Conservation (phyloP, 345 rosid genomes). For the Eucalyptus grandis region DNA sequence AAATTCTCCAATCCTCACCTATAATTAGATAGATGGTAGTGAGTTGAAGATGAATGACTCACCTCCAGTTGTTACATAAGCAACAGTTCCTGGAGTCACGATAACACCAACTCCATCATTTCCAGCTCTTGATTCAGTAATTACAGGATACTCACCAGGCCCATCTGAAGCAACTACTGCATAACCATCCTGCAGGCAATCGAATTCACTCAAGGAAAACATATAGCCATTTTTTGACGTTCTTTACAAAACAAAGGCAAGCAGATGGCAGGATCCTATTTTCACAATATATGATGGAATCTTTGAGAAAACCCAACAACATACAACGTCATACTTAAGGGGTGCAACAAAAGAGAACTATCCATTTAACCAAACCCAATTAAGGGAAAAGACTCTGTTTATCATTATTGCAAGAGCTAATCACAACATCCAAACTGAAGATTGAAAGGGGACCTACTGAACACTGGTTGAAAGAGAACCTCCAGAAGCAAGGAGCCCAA, state of each 20-base stretch:
- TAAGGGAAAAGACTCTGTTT: background rate
- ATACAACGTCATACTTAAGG: background rate
- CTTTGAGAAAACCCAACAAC: background rate
- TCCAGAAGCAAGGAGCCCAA: background rate
- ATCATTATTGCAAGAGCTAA: background rate
- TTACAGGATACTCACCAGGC: constrained; percentile 80
- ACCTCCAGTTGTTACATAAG: constrained; percentile 99
- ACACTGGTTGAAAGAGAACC: background rate
- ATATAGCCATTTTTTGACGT: background rate
- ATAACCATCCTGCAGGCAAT: constrained; percentile 72
- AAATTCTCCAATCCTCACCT: background rate
- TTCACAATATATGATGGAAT: background rate
- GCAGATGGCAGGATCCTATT: background rate
- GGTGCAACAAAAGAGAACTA: background rate
- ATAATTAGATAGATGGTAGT: background rate
- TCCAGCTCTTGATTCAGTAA: constrained; percentile 95
- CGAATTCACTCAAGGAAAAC: background rate
- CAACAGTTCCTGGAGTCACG: constrained; percentile 85
- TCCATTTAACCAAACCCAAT: background rate
- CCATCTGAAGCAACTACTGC: constrained; percentile 95
- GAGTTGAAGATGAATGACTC: background rate
- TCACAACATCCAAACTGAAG: background rate
- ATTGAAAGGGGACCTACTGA: background rate
- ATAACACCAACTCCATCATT: constrained; percentile 77
- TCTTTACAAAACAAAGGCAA: background rate